Conservation (phyloP, 345 rosid species). For the Lumnitzera racemosa region DNA sequence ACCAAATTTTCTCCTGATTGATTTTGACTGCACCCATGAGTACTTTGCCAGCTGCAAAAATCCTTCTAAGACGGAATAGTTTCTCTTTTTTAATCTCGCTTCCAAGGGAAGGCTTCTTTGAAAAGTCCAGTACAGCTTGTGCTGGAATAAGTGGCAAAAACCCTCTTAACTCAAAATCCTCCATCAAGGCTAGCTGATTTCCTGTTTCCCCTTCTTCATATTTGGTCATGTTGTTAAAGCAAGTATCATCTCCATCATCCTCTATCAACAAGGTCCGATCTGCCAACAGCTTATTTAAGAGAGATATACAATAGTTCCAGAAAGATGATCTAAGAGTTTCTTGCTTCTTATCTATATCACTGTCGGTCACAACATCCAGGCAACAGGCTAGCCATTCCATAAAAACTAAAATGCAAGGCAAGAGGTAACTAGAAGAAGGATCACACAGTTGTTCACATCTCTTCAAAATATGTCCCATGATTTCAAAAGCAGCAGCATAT, state of each 20-base stretch:
- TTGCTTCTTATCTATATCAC: slow-evolving; percentile 67
- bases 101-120: slow-evolving; percentile 60
- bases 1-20: slow-evolving; percentile 49
- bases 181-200: slow-evolving; percentile 83
- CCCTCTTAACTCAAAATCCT: slow-evolving; percentile 90
- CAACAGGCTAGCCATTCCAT: slow-evolving; percentile 92
- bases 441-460: slow-evolving; percentile 56
- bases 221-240: slow-evolving; percentile 78
- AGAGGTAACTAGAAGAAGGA: slow-evolving; percentile 62
- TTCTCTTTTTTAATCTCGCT: slow-evolving; percentile 61
- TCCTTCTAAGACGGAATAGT: slow-evolving; percentile 60
- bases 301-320: slow-evolving; percentile 60
- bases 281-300: slow-evolving; percentile 62
- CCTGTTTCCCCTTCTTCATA: slow-evolving; percentile 92
- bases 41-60: slow-evolving; percentile 82
- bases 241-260: slow-evolving; percentile 68
- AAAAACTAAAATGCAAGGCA: slow-evolving; percentile 79
- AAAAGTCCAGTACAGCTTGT: slow-evolving; percentile 76
- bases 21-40: slow-evolving; percentile 48
- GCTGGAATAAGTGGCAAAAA: slow-evolving; percentile 84
- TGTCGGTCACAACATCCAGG: slow-evolving; percentile 62
- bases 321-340: slow-evolving; percentile 44
- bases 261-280: slow-evolving; percentile 40
- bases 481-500: slow-evolving; percentile 66
- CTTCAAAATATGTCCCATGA: slow-evolving; percentile 53